A percentile compares a stretch with the other conserved stretches of the same genome.
phyloP scores from a whole-genome alignment of 768 basidiomycete species.

The Pisolithus albus region DNA sequence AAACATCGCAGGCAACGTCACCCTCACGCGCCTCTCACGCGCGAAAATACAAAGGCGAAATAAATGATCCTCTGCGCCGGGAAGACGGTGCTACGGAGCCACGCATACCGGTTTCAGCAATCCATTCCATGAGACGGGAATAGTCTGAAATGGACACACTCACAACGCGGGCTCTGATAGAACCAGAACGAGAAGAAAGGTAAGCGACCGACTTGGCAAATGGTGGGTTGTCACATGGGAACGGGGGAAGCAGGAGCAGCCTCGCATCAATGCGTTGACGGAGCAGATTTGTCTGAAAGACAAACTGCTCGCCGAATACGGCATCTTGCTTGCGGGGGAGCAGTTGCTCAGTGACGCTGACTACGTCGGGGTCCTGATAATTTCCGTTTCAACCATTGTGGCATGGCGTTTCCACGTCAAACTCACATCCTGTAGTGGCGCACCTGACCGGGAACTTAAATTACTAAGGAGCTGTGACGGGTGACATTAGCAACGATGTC shows the following conservation, averaged over 20 bases:
- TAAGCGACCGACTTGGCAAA: constrained; percentile 30
- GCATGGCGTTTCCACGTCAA: not conserved
- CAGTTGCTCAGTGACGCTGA: constrained; percentile 21
- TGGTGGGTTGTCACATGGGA: constrained; percentile 21
- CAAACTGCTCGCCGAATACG: constrained; percentile 25
- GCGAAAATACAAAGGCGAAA: constrained; percentile 26
- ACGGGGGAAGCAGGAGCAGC: constrained; percentile 20
- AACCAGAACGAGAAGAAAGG: constrained; percentile 22
- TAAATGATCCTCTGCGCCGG: constrained; percentile 20
- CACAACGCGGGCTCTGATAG: constrained; percentile 21
- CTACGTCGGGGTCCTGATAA: constrained; percentile 16
- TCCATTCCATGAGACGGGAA: not conserved
- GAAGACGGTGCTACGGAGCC: constrained; percentile 17
- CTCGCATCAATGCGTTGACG: constrained; percentile 22
- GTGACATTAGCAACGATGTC: not conserved
- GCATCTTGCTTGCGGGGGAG: constrained; percentile 24
- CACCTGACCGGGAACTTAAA: constrained; percentile 13
- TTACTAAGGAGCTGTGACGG: constrained; percentile 20
- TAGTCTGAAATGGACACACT: constrained; percentile 7
- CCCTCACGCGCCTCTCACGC: constrained; percentile 23
- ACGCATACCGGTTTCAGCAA: constrained; percentile 1
- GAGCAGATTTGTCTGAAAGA: constrained; percentile 18
- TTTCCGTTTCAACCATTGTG: constrained; percentile 1
- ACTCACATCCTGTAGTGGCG: constrained; percentile 15
- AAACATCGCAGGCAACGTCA: constrained; percentile 22